A percentile compares a stretch with the other conserved stretches of the same genome.
phyloP scores from a whole-genome alignment of 441 rosid species.

The Pelargonium citronellum region DNA sequence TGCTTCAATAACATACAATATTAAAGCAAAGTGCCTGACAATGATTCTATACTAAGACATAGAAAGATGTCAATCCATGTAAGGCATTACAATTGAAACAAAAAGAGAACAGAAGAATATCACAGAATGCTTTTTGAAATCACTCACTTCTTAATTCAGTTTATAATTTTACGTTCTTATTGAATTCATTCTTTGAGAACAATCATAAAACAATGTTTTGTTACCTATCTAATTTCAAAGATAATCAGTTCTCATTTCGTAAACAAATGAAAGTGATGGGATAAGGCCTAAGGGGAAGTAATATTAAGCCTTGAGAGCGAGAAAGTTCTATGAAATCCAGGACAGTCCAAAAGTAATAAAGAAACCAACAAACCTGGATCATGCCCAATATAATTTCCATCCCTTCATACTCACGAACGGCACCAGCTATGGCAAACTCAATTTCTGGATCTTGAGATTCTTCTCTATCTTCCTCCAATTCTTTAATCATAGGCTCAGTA shows the following conservation, averaged over 20 bases:
- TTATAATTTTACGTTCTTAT: background rate
- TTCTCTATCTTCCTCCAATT: slow-evolving; percentile 99
- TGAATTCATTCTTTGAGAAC: background rate
- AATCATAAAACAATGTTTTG: background rate
- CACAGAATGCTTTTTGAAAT: background rate
- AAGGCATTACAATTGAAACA: background rate
- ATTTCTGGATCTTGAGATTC: slow-evolving; percentile 99
- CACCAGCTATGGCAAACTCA: slow-evolving; percentile 99
- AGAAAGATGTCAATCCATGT: background rate
- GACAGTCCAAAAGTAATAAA: slow-evolving; percentile 14
- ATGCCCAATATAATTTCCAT: slow-evolving; percentile 86
- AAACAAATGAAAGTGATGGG: background rate
- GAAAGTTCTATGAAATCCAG: slow-evolving; percentile 9
- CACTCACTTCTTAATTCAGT: background rate
- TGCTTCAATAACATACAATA: background rate
- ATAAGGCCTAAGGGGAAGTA: background rate
- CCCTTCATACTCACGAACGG: slow-evolving; percentile 92
- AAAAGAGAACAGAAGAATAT: slow-evolving; percentile 8
- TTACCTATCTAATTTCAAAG: background rate
- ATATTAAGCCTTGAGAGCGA: background rate
- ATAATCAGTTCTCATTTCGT: background rate
- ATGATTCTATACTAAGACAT: background rate
- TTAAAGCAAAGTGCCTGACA: slow-evolving; percentile 2
- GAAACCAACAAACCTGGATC: slow-evolving; percentile 68
- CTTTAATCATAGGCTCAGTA: slow-evolving; percentile 99